Evolutionary conservation across 2,329 filamentous ascomycete species (phyloP), one percentile per base, ranked within the genome.

Genomic region (Orbilia brochopaga): DNA sequence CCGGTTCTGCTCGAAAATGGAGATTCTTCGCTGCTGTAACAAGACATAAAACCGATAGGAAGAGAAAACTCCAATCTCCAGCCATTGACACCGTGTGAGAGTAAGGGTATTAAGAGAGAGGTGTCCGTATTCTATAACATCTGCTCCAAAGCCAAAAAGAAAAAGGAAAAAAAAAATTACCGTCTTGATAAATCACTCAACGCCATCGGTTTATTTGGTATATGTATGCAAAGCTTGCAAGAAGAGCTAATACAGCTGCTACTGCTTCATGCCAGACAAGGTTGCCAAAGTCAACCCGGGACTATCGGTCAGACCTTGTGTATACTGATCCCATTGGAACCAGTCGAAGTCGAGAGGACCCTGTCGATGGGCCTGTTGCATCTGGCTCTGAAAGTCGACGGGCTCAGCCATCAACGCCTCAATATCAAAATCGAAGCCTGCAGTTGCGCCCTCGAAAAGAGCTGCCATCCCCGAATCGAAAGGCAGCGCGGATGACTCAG

Each of bases 281-380:
- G 67, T 72, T 19, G 67, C 67, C 32, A 72, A 65, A 35, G 55
- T 72, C 32, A 72, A 6, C 6, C 67, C 56, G 11, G 67, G 67
- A 48, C 67, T 72, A 55, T 72, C 67, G 6, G 59, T 65, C 2
- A 70, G n/a, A 1, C 66, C 66, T 30, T 72, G 67, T 0, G 67
- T 72, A 24, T 72, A 72, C 30, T 72, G 67, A 24, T 76, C 75
- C 75, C 75, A 76, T 46, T 75, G 74, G 61, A 76, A 75, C 75
- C 75, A 76, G 69, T 76, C 75, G 56, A 76, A 76, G 59, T 75
- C 75, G 19, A 76, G 52, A 13, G 75, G 75, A 1, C 75, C 75
- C 23, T 75, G 74, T 55, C 74, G 37, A 21, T 69, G 74, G 8
- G 75, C 75, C 58, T 75, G 73, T 53, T 75, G 74, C 75, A 76